Evolutionary conservation across 164 flowering plant genomes (phyloP).

Genomic region (Sedum album): DNA sequence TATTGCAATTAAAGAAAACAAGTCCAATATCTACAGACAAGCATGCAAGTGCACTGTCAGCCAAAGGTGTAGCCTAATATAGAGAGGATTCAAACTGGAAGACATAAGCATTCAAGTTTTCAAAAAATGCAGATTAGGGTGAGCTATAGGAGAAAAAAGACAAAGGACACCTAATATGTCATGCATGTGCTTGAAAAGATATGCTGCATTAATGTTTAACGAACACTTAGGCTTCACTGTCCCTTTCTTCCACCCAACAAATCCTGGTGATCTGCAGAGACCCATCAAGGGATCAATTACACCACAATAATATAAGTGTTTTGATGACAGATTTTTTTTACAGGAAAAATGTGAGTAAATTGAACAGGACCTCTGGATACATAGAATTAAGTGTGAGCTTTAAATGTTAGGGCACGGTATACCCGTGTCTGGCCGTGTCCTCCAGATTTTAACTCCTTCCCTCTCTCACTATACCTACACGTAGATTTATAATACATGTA

Average conservation of each 20-base stretch:
- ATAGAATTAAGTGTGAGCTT: not conserved
- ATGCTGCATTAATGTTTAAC: not conserved
- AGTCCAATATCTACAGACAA: not conserved
- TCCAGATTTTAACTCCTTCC: not conserved
- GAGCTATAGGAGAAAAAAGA: not conserved
- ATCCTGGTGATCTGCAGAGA: not conserved
- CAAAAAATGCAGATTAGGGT: not conserved
- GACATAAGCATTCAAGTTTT: not conserved
- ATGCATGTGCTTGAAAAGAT: not conserved
- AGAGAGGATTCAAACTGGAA: not conserved
- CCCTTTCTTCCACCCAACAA: not conserved
- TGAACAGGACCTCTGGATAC: not conserved
- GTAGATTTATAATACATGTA: not conserved
- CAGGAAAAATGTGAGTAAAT: not conserved
- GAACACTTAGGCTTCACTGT: conserved; percentile 1
- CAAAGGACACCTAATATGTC: not conserved
- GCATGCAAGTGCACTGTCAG: not conserved
- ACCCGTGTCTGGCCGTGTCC: not conserved
- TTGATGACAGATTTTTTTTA: not conserved
- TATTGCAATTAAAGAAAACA: not conserved
- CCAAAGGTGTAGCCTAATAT: not conserved
- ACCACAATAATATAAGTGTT: not conserved
- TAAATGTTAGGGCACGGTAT: not conserved
- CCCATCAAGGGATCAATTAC: not conserved
- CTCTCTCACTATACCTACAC: not conserved